phyloP scores from a whole-genome alignment of 2,329 filamentous ascomycete genomes.

The Fusarium chuoi region DNA sequence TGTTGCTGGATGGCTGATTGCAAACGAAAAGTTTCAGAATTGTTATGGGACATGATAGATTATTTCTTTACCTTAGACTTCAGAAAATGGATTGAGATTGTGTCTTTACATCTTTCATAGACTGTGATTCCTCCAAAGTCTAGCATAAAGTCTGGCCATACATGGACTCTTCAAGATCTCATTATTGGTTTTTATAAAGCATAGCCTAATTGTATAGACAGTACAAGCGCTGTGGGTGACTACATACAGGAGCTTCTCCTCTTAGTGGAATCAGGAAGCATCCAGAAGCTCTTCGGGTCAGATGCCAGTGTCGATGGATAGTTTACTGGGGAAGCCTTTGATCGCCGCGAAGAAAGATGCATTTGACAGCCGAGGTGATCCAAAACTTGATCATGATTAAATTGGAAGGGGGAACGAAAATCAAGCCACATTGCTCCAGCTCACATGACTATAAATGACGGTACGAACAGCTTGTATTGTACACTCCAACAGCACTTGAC shows the following conservation, averaged over 20 bases:
- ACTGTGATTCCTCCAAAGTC: not conserved
- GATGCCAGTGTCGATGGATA: not conserved
- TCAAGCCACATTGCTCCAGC: not conserved
- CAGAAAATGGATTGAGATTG: not conserved
- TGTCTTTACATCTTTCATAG: not conserved
- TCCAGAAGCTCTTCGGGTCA: not conserved
- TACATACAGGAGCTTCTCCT: not conserved
- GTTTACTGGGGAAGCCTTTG: not conserved
- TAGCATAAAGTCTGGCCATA: not conserved
- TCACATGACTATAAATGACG: not conserved
- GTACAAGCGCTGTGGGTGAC: accelerated
- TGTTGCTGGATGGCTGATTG: not conserved
- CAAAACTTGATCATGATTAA: not conserved
- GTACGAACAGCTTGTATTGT: not conserved
- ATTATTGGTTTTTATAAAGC: not conserved
- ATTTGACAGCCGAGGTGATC: too few relatives aligned
- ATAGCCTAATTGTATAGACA: not conserved
- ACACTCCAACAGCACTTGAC: not conserved
- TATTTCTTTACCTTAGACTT: not conserved
- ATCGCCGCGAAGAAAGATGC: not conserved
- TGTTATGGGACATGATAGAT: not conserved
- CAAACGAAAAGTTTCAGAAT: not conserved
- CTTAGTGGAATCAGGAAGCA: not conserved
- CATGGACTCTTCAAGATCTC: not conserved
- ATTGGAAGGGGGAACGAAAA: not conserved